Evolutionary conservation across 305 asterid genomes (phyloP), one percentile per base, ranked within the genome.

Genomic region (Salvia sclarea): DNA sequence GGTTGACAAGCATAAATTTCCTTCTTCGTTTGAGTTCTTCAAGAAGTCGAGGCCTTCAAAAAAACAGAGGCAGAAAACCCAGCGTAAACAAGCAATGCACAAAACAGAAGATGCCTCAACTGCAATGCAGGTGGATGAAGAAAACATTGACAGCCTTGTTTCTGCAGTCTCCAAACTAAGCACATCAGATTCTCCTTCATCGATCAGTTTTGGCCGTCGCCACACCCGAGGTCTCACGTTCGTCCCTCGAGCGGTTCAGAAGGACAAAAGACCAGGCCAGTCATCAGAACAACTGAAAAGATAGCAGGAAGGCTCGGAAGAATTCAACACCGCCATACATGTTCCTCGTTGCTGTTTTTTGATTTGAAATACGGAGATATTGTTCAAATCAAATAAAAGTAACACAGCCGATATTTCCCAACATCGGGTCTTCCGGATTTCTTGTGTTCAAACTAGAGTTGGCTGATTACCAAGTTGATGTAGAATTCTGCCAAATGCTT

Each of bases 1-100:
- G 61, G 74, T 88, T 8, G 96, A 91, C 84, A 91, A 89, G 84
- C 98, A 94, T 70, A 87, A 87, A 55, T 93, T 93, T 71, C 95
- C 96, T n/a, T 57, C 83, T 71, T 79, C 98, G 3, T 94, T 87
- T 52, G 96, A 91, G 75, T 94, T 91, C 86, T 88, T 80, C 77
- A 91, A 85, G 87, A 88, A 87, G 76, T 81, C 86, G 24, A 87
- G 67, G 40, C 90, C 87, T 41, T 94, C 98, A 16, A 91, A 85
- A 80, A 93, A 84, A 74, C 94, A 84, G 14, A 84, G 97, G 87
- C 91, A 82, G 76, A 91, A 83, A 78, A 28, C 61, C 52, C 82
- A 54, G 63, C 74, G 37, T 14, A 85, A 78, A 63, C 81, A 82
- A 76, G 74, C 80, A 58, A n/a, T 47, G 7, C 49, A 61, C 38